phyloP scores from a whole-genome alignment of 176 grass and related monocot species.

The Ananas comosus region DNA sequence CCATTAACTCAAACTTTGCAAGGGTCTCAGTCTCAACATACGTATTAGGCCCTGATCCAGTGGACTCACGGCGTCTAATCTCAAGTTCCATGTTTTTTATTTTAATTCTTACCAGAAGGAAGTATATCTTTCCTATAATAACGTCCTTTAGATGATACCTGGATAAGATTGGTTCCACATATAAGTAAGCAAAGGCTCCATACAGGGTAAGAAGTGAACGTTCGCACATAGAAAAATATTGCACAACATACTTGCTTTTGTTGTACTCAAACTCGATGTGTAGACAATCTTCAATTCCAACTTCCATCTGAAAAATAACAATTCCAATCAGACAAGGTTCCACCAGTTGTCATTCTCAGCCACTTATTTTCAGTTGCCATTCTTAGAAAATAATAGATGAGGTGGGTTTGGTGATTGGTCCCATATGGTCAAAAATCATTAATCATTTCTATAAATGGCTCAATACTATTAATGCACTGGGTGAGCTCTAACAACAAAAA shows the following conservation, averaged over 20 bases:
- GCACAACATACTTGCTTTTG: slow-evolving; percentile 79
- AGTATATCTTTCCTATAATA: slow-evolving; percentile 92
- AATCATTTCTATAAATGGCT: neutral
- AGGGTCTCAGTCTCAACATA: slow-evolving; percentile 99
- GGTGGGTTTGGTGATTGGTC: too few species aligned
- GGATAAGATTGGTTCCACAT: slow-evolving; percentile 15
- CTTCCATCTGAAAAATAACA: slow-evolving; percentile 72
- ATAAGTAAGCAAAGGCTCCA: slow-evolving; percentile 13
- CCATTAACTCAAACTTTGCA: slow-evolving; percentile 98
- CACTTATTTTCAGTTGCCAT: neutral
- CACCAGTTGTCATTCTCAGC: neutral
- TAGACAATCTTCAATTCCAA: slow-evolving; percentile 98
- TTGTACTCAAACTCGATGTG: slow-evolving; percentile 98
- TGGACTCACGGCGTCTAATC: slow-evolving; percentile 83
- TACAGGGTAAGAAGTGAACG: slow-evolving; percentile 1
- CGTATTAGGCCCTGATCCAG: slow-evolving; percentile 90
- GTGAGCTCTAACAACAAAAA: slow-evolving; percentile 10
- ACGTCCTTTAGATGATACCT: slow-evolving; percentile 98
- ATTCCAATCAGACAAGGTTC: neutral
- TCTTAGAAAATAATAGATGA: too few species aligned
- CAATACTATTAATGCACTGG: neutral
- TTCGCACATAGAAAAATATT: neutral
- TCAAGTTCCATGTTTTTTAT: slow-evolving; percentile 99
- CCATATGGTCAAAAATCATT: too few species aligned
- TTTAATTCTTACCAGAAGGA: slow-evolving; percentile 98